Evolutionary conservation across 148 eudicot species (phyloP).

Genomic region (Pharnaceum exiguum): DNA sequence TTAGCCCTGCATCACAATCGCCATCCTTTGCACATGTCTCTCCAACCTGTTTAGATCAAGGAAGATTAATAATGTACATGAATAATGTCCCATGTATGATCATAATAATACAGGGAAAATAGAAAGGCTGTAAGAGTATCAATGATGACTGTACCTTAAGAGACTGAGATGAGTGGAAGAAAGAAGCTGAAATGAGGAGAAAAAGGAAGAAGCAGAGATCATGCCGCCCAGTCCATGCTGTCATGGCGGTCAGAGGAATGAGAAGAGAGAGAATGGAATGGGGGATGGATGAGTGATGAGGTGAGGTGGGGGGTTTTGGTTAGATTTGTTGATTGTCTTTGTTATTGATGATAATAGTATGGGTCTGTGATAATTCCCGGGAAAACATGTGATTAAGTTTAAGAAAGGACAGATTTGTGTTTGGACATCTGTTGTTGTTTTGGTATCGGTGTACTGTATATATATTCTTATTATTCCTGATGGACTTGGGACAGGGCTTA

Average conservation of each 20-base stretch:
- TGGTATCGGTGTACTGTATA: too few relatives aligned
- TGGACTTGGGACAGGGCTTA: too few relatives aligned
- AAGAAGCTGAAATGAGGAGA: constrained; percentile 18
- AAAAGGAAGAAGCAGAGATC: constrained; percentile 2
- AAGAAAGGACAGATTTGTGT: too few relatives aligned
- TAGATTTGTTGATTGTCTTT: neutral
- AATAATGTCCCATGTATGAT: neutral
- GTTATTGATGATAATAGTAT: neutral
- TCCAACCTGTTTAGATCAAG: constrained; percentile 40
- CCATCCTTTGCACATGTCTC: constrained; percentile 51
- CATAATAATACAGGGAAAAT: neutral
- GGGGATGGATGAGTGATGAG: neutral
- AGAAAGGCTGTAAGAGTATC: neutral
- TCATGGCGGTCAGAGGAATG: constrained; percentile 10
- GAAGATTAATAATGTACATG: neutral
- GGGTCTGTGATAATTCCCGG: neutral
- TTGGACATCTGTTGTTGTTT: too few relatives aligned
- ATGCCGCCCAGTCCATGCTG: constrained; percentile 1
- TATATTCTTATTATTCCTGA: too few relatives aligned
- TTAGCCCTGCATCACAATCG: constrained; percentile 46
- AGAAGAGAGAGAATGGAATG: neutral
- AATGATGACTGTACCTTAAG: constrained; percentile 20
- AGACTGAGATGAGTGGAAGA: constrained; percentile 14
- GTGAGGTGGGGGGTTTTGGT: neutral
- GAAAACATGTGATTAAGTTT: too few relatives aligned